Conservation (phyloP, 2,329 filamentous ascomycete species). For the Fusarium sp. region DNA sequence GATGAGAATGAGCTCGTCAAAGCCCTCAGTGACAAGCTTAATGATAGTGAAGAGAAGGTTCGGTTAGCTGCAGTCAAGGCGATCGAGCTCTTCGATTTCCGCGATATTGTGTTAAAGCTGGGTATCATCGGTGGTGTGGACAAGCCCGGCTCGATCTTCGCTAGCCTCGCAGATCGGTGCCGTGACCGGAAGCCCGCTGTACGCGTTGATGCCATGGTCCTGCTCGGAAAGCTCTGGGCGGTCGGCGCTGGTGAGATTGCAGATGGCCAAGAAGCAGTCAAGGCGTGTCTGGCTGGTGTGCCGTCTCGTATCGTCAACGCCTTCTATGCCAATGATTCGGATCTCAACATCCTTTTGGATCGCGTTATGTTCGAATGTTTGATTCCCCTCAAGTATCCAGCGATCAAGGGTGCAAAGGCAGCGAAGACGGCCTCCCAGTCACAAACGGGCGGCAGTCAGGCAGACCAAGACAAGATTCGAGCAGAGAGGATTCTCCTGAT, state of each 20-base stretch:
- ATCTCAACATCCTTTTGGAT: slow-evolving; percentile 88
- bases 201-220: slow-evolving; percentile 87
- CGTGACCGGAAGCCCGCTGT: slow-evolving; percentile 88
- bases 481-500: slow-evolving; percentile 88
- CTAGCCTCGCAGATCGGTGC: slow-evolving; percentile 87
- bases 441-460: slow-evolving; percentile 64
- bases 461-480: slow-evolving; percentile 82
- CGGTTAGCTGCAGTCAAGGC: slow-evolving; percentile 90
- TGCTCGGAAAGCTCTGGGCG: slow-evolving; percentile 92
- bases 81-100: slow-evolving; percentile 85
- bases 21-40: slow-evolving; percentile 84
- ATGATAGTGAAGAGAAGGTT: slow-evolving; percentile 92
- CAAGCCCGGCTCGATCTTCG: slow-evolving; percentile 83
- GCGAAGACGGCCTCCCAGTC: slow-evolving; percentile 74
- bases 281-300: slow-evolving; percentile 82
- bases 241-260: slow-evolving; percentile 91
- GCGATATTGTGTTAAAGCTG: slow-evolving; percentile 86
- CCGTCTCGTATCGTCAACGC: slow-evolving; percentile 89
- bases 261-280: slow-evolving; percentile 83
- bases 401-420: slow-evolving; percentile 68
- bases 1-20: slow-evolving; percentile 85
- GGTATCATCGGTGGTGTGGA: slow-evolving; percentile 82
- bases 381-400: slow-evolving; percentile 90
- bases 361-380: slow-evolving; percentile 89
- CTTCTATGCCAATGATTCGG: slow-evolving; percentile 90